Percentiles rank a stretch among this genome's conserved stretches.
Evolutionary conservation across 2,329 filamentous ascomycete species (phyloP).

Genomic region (Claviceps arundinis): DNA sequence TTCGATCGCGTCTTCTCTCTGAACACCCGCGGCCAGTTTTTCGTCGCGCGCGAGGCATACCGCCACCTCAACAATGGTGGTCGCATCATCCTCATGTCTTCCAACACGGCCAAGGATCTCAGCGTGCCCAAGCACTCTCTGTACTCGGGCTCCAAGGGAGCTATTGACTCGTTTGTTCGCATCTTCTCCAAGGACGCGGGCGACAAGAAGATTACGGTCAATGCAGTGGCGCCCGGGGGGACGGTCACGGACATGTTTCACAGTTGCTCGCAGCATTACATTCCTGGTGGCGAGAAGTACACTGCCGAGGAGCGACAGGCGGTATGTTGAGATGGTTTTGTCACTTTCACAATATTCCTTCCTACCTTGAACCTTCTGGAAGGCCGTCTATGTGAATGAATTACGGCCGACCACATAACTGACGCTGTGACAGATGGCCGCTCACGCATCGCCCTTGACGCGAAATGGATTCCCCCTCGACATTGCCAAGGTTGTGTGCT

Average conservation of each 20-base stretch:
- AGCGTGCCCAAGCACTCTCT: conserved; percentile 59
- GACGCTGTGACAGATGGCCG: conserved; percentile 22
- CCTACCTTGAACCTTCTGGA: too few relatives aligned
- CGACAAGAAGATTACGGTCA: conserved; percentile 54
- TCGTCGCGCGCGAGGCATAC: conserved; percentile 58
- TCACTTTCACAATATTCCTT: too few relatives aligned
- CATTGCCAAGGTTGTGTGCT: conserved; percentile 33
- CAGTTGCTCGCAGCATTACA: conserved; percentile 31
- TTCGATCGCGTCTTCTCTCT: conserved; percentile 58
- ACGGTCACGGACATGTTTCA: conserved; percentile 53
- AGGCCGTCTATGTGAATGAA: neutral
- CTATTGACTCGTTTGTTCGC: conserved; percentile 65
- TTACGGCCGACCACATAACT: neutral
- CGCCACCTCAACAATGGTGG: conserved; percentile 55
- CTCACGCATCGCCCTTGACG: conserved; percentile 50
- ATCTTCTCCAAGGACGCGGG: conserved; percentile 60
- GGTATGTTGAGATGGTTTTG: conserved; percentile 2
- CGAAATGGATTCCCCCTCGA: conserved; percentile 56
- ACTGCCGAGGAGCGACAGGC: conserved; percentile 44
- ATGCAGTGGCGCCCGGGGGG: conserved; percentile 52
- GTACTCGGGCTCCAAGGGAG: conserved; percentile 64
- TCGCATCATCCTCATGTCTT: conserved; percentile 60
- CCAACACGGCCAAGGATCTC: conserved; percentile 53
- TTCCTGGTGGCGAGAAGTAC: conserved; percentile 41
- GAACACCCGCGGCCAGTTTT: conserved; percentile 58